Base-by-base conservation (phyloP, 345 rosid species). In the Citrus reticulata region DNA sequence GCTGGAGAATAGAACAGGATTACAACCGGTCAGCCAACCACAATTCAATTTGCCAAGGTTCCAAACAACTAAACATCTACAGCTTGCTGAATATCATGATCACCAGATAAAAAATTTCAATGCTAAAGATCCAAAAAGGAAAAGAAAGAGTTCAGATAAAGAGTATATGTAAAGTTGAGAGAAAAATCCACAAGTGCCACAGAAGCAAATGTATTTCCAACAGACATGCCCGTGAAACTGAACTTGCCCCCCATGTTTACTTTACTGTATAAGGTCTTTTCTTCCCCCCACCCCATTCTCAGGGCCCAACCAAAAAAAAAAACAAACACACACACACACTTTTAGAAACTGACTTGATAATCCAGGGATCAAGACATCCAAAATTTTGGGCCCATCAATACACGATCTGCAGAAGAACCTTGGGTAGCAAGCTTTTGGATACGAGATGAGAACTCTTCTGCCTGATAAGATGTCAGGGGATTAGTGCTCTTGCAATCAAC, bases 401-500 rank as follows among this genome's bases (percentile, higher is more conserved):
- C 89, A 9, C 89, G 85, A 77, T 91, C 95, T 54, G 91, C 80
- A 24, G 87, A 85, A 57, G 93, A 89, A 77, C 97, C 95, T 85
- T 88, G 94, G 42, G 83, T 76, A 39, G 94, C 98, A 54, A 96
- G 88, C 82, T 88, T 93, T 46, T 90, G 90, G 71, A 94, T 91
- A 34, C 92, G 89, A 0, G 92, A 92, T 29, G 98, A 93, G 88
- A 94, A 96, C 54, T 96, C 98, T 82, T 94, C 98, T 9, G 98
- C 97, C 98, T 94, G 89, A 68, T 65, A 78, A 85, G 42, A 75
- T 77, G 29, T 54, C 58, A n/a, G n/a, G n/a, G 63, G 59, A 30
- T 80, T 24, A 79, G 73, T 35, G 70, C 65, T 73, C 65, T 73
- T 22, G 61, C 5, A 20, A 11, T 37, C 24, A 25, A 55, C 58